Evolutionary conservation across 345 rosid species (phyloP).

Genomic region (Eucalyptus marginata): DNA sequence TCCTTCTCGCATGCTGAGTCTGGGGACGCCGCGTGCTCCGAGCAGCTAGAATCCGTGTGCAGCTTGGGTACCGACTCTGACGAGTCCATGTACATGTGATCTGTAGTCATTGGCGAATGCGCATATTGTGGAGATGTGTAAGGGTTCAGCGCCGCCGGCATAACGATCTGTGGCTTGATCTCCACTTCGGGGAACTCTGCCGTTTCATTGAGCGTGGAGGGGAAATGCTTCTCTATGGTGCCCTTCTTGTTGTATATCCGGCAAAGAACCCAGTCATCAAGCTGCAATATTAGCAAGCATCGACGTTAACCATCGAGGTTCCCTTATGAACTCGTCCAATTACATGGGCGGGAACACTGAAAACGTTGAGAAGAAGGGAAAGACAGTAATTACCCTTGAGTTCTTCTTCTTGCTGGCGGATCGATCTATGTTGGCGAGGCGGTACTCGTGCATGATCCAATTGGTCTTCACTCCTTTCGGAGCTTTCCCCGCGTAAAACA

Average conservation of each 20-base stretch:
- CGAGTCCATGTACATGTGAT: constrained; percentile 16
- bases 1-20: constrained; percentile 36
- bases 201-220: constrained; percentile 2
- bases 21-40: constrained; percentile 51
- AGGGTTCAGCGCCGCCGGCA: neutral
- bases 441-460: constrained; percentile 98
- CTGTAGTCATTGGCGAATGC: neutral
- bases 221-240: constrained; percentile 34
- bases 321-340: neutral
- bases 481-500: constrained; percentile 84
- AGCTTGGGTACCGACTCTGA: constrained; percentile 43
- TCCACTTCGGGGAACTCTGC: constrained; percentile 2
- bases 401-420: constrained; percentile 53
- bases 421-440: constrained; percentile 80
- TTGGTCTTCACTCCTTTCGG: constrained; percentile 80
- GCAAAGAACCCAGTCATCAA: constrained; percentile 81
- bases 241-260: constrained; percentile 88
- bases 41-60: constrained; percentile 55
- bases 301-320: neutral
- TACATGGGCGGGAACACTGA: neutral
- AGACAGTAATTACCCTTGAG: constrained; percentile 36
- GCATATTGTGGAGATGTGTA: neutral
- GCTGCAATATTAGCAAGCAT: constrained; percentile 23
- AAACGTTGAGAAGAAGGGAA: neutral
- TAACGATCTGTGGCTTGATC: constrained; percentile 22